Conservation (phyloP, 768 basidiomycete genomes). For the Gymnopilus dilepis region DNA sequence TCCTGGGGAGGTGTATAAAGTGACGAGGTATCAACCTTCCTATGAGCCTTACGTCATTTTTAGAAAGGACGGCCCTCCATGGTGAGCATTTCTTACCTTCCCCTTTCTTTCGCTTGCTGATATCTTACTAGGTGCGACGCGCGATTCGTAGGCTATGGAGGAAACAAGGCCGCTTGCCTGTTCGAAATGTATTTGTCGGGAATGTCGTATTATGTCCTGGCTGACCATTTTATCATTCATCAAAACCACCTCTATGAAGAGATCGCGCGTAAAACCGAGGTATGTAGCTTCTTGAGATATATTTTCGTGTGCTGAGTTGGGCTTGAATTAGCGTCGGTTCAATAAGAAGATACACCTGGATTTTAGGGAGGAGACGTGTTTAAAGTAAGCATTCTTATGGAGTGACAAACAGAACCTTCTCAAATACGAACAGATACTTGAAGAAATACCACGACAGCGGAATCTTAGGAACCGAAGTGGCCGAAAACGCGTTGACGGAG, state of each 20-base stretch:
- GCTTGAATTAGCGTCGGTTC: conserved; percentile 59
- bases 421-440: conserved; percentile 55
- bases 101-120: conserved; percentile 5
- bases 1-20: conserved; percentile 75
- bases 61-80: conserved; percentile 75
- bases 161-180: conserved; percentile 91
- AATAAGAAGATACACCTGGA: conserved; percentile 81
- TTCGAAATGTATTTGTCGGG: conserved; percentile 92
- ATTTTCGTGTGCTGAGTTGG: background rate
- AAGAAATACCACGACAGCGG: conserved; percentile 60
- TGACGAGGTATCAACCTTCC: conserved; percentile 76
- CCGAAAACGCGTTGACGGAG: conserved; percentile 61
- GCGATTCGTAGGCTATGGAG: conserved; percentile 89
- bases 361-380: conserved; percentile 78
- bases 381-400: conserved; percentile 35
- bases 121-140: conserved; percentile 76
- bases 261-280: conserved; percentile 71
- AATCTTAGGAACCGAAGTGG: conserved; percentile 52
- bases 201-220: conserved; percentile 80
- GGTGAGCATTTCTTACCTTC: conserved; percentile 44
- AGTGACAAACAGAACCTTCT: background rate
- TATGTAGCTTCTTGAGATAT: conserved; percentile 28
- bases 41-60: conserved; percentile 92
- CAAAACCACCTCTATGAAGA: conserved; percentile 88
- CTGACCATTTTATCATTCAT: conserved; percentile 89